phyloP scores from a whole-genome alignment of 306 rosid genomes.

The Trichosanthes truncata region DNA sequence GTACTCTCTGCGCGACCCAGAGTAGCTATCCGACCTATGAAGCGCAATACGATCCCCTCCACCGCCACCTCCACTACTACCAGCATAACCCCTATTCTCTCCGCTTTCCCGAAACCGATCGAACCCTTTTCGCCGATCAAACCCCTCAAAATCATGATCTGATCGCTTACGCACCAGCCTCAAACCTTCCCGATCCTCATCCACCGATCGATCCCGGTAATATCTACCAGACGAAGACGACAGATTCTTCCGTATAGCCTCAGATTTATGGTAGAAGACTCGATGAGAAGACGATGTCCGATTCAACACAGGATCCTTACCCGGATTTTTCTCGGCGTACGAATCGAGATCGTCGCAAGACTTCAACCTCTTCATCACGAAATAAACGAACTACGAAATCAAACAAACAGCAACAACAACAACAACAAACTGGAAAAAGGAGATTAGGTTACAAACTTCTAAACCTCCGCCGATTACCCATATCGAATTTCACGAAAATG shows the following conservation, averaged over 20 bases:
- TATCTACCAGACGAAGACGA: constrained; percentile 42
- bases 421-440: background rate
- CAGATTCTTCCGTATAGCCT: constrained; percentile 49
- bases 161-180: constrained; percentile 70
- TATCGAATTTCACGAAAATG: background rate
- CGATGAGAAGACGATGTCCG: constrained; percentile 64
- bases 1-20: constrained; percentile 65
- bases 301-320: constrained; percentile 26
- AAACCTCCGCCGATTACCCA: constrained; percentile 3
- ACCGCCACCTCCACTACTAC: constrained; percentile 19
- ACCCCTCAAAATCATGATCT: constrained; percentile 70
- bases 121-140: constrained; percentile 69
- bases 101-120: constrained; percentile 63
- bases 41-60: constrained; percentile 48
- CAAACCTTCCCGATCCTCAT: constrained; percentile 66
- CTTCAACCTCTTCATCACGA: constrained; percentile 75
- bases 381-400: background rate
- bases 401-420: background rate
- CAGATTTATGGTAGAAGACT: constrained; percentile 51
- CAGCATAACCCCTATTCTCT: constrained; percentile 29
- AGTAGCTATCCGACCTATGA: constrained; percentile 86
- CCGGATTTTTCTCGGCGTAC: constrained; percentile 38
- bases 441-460: background rate
- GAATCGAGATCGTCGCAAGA: constrained; percentile 87
- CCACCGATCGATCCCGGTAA: constrained; percentile 58